Base-by-base conservation (phyloP, 108 stramenopile genomes). In the Licmophora abbreviata region DNA sequence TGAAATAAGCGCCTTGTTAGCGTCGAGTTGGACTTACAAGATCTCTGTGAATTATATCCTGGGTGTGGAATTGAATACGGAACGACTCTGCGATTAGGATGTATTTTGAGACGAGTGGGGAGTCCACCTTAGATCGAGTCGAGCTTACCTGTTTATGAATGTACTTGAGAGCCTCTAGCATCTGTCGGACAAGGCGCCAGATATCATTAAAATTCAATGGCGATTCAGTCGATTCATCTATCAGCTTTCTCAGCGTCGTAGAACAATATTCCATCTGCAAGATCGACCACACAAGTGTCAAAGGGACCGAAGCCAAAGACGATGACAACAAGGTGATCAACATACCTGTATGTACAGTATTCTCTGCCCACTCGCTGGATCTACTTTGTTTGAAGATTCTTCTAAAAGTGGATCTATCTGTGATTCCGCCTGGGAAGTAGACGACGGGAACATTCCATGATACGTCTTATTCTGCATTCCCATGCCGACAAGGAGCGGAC, bases 251-350 rank as follows among this genome's bases (percentile, higher is more conserved):
- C 31, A 90, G 53, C 1, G 88, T 90, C 17, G 75, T 84, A 38
- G 74, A 54, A 44, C 88, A 90, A 44, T 79, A 90, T 56, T 90
- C 79, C 88, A 90, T 90, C 54, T 89, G 72, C n/a, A n/a, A n/a
- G n/a, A n/a, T n/a, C n/a, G n/a, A n/a, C n/a, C n/a, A n/a, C 27
- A 66, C 7, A 35, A 35, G 32, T 32, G 34, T 25, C 22, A 35
- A 22, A 15, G 21, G 10, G 5, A 27, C 10, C 29, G 11, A 7
- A 12, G 18, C 18, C 51, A 20, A 32, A 54, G 29, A 40, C 4
- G 14, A 31, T 15, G 11, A 27, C 6, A 8, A 4, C 11, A 47
- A 52, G 10, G 5, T 4, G 5, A 50, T 25, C n/a, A n/a, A n/a
- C n/a, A n/a, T n/a, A n/a, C n/a, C n/a, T n/a, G n/a, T 37, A 77